phyloP scores from a whole-genome alignment of 2,329 filamentous ascomycete genomes.

The Fusarium pilosicola region DNA sequence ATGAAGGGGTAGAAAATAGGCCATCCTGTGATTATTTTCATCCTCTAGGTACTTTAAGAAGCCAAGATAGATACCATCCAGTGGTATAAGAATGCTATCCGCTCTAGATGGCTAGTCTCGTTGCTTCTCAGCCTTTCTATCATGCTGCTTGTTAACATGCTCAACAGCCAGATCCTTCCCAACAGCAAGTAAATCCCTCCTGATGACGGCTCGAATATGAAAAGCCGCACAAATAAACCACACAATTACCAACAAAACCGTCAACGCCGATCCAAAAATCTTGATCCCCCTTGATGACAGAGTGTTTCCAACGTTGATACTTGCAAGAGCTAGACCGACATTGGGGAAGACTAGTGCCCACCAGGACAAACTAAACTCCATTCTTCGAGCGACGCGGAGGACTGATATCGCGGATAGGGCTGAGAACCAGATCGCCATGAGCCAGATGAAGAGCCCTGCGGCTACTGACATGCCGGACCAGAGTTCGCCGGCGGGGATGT shows the following conservation, averaged over 20 bases:
- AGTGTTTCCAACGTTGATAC: conserved; percentile 6
- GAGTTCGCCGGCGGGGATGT: conserved; percentile 2
- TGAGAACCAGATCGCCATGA: conserved; percentile 17
- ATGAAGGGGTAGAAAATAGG: neutral
- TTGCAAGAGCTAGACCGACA: conserved; percentile 13
- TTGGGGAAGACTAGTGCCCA: conserved; percentile 24
- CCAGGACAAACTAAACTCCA: conserved; percentile 15
- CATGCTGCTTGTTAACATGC: neutral
- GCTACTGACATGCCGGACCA: conserved; percentile 11
- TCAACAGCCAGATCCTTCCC: conserved; percentile 22
- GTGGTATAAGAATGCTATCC: accelerated
- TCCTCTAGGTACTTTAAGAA: neutral
- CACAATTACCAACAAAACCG: neutral
- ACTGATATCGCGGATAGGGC: neutral
- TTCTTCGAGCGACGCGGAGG: neutral
- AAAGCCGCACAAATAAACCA: conserved; percentile 5
- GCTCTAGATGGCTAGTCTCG: neutral
- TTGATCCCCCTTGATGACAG: neutral
- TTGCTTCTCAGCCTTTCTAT: neutral
- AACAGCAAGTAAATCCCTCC: conserved; percentile 3
- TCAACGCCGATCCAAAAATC: neutral
- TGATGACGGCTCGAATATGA: neutral
- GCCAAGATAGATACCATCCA: accelerated
- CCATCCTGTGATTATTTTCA: accelerated
- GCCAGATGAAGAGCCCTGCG: conserved; percentile 20